Evolutionary conservation across 768 basidiomycete genomes (phyloP), one percentile per base, ranked within the genome.

Genomic region (Wakefieldia striispora): DNA sequence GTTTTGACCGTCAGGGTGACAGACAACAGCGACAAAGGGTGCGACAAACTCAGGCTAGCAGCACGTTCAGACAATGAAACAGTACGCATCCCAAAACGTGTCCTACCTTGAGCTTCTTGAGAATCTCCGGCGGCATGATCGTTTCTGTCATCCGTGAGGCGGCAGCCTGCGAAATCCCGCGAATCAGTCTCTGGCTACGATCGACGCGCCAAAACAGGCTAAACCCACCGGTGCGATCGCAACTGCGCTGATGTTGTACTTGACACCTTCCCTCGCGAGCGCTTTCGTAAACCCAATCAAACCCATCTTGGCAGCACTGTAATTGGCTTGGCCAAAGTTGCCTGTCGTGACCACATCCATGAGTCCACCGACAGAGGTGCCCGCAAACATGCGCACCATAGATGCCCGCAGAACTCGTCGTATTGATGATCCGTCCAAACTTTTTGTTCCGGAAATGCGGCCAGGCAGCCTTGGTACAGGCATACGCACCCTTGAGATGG

Each of bases 301-400:
- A 56, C 86, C 93, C 91, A 97, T 95, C 78, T 99, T 98, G 2
- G 95, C 95, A 2, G 95, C 92, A 40, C 93, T 94, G 69, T 98
- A 99, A 69, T 98, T 99, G 12, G 93, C 86, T 70, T 97, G 95
- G 10, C 97, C 97, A 64, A 95, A 90, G 74, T 95, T 97, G 8
- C 93, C 88, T 91, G 53, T 31, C 10, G 2, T 14, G 31, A 36
- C 34, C 36, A 12, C 36, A 6, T 21, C 29, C 29, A 43, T 31
- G n/a, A 45, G 33, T n/a, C 24, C 12, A 31, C 27, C 29, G 13
- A 24, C 14, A n/a, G n/a, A 40, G 6, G 11, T 9, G 4, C 3
- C 14, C 13, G 14, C n/a, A 17, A 26, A 8, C 17, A 39, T 3
- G 65, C 79, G 34, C 48, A 89, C 90, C 94, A 60, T 95, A 95